Evolutionary conservation across 2,329 filamentous ascomycete species (phyloP).

Genomic region (Fusarium pseudoanthophilum): DNA sequence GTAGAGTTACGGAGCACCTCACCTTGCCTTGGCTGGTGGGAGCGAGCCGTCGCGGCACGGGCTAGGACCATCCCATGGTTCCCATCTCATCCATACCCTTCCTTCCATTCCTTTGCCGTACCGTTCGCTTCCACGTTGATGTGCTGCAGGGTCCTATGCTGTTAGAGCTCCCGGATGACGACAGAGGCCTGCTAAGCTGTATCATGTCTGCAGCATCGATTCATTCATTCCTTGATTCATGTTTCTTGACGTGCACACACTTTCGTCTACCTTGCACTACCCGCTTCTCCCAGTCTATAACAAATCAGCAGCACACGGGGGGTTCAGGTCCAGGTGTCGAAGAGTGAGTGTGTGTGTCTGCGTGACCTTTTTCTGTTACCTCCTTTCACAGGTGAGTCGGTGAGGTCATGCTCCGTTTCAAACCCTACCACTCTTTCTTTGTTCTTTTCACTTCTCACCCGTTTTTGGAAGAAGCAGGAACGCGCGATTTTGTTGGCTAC

Average conservation of each 20-base stretch:
- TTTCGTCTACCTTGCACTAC: background rate
- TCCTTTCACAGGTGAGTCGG: conserved; percentile 18
- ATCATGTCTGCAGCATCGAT: conserved; percentile 12
- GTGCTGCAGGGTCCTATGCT: conserved; percentile 32
- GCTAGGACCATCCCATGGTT: conserved; percentile 28
- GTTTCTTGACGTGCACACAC: background rate
- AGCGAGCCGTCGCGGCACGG: conserved; percentile 34
- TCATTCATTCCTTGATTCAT: conserved; percentile 7
- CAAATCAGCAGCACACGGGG: background rate
- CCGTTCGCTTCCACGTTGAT: conserved; percentile 30
- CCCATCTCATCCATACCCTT: conserved; percentile 7
- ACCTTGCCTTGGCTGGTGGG: conserved; percentile 18
- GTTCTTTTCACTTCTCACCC: background rate
- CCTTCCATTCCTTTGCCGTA: conserved; percentile 16
- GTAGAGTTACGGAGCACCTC: background rate
- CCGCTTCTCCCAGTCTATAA: background rate
- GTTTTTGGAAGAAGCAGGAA: conserved; percentile 2
- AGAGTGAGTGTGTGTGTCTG: background rate
- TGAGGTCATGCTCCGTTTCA: conserved; percentile 28
- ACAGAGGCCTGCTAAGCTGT: background rate
- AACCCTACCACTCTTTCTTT: conserved; percentile 18
- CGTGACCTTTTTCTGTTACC: conserved; percentile 23
- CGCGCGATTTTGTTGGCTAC: conserved; percentile 25
- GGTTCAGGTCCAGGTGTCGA: conserved; percentile 10
- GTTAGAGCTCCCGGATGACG: conserved; percentile 9